Base-by-base conservation (phyloP, 176 grass and related monocot genomes). In the Pontederia crassipes region DNA sequence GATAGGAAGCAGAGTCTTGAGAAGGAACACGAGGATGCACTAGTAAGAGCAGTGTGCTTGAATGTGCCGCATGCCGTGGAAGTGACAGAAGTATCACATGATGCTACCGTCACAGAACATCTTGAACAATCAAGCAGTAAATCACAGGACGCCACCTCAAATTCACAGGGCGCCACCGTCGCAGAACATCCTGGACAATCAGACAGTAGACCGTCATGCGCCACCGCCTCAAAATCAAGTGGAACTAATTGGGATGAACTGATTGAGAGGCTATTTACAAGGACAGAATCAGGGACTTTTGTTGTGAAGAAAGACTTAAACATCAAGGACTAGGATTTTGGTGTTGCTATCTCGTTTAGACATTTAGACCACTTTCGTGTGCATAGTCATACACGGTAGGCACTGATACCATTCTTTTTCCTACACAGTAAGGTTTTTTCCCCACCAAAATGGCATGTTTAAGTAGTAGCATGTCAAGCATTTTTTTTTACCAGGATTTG, bases 211-310 rank as follows among this genome's bases (percentile, higher is more conserved):
- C 47, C 52, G n/a, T 73, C 74, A 2, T 58, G 20, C 20, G 20
- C 24, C 15, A 58, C 0, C 72, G 68, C 67, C 32, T 75, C 81
- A 13, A 72, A 57, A 62, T 67, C 81, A 51, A 65, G 47, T 3
- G 72, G 71, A 66, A 86, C 84, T 9, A 98, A 81, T 46, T 98
- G 94, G 94, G 82, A 93, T 17, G 77, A 89, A 11, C 49, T 98
- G 68, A 76, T 89, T 32, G 74, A 84, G 17, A 86, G 79, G 64
- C 88, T 93, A 32, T 98, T 89, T 73, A 90, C 71, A 13, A 83
- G 68, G 53, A 89, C 73, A 47, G 76, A 80, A 53, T 74, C 81
- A 32, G 88, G 94, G 55, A 76, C 68, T 49, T 74, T 98, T 66
- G 71, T 82, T 10, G 73, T 98, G 74, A 98, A 92, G 20, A 83